Base-by-base conservation (phyloP, 768 basidiomycete species). In the Leccinellum luteum region DNA sequence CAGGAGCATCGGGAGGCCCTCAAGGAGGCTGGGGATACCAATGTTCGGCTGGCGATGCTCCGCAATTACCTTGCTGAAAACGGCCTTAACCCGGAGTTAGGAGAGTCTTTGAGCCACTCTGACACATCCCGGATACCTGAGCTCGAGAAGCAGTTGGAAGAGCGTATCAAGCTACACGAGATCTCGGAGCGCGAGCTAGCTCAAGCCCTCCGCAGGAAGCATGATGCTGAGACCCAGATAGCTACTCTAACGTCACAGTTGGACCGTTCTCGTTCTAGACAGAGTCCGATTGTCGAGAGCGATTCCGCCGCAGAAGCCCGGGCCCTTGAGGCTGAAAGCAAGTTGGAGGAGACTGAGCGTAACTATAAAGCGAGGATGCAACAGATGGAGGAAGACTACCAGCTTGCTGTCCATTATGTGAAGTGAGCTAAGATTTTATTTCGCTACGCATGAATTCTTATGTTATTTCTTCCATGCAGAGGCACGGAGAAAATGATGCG, bases 401-500 rank as follows among this genome's bases (percentile, higher is more conserved):
- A 94, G 67, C 85, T 95, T 52, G 96, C 97, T 14, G 95, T 98
- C 55, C 90, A 94, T 69, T 98, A 97, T 74, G 94, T 98, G 65
- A 98, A 98, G 92, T 92, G 72, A 77, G 87, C 74, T 58, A 54
- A 35, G 55, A 60, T 61, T 75, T 61, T 58, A 53, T 51, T 51
- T 28, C 56, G 38, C 50, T 56, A 52, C 34, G 64, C 52, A 44
- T 35, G 48, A 54, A 59, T 54, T 54, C 55, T 60, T 58, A 66
- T 59, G 52, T 56, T 55, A 51, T 50, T 52, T 55, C 43, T 56
- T 61, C 62, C 32, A 60, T 58, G 31, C 68, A 94, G 92, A 81
- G 93, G 93, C 47, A 98, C 95, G 1, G 97, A 98, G 74, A 97
- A 95, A 76, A 94, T 98, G 86, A 90, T 98, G 79, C 86, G 94